These are phyloP conservation scores for Trypanosomatidae sp. DNA, from an alignment of 208 protist genomes.

Conservation along the genomic window DNA sequence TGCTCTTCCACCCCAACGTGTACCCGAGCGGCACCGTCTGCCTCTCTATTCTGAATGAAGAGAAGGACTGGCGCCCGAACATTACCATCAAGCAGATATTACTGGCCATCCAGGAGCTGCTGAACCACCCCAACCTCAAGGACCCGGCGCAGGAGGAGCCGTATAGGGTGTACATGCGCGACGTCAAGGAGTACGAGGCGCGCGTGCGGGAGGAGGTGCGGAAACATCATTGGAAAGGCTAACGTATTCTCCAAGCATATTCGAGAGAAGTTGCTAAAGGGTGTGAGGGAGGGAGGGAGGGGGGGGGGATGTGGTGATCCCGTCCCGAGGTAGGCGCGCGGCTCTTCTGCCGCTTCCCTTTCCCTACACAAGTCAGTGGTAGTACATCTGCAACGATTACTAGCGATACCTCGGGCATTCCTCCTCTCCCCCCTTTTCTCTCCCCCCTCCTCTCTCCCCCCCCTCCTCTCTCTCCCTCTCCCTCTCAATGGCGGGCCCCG, in stretches of 20 bases:
- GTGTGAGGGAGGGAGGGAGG: neutral
- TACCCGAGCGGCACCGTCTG: constrained; percentile 99
- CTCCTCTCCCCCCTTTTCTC: neutral
- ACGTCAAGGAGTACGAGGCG: constrained; percentile 84
- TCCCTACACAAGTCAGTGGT: neutral
- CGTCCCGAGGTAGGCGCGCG: too few relatives aligned
- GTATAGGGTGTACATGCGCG: constrained; percentile 88
- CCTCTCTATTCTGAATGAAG: constrained; percentile 98
- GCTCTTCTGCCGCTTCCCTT: neutral
- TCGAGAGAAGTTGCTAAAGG: neutral
- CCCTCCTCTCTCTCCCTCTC: too few relatives aligned
- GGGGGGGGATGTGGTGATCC: neutral
- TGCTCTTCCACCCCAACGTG: constrained; percentile 99
- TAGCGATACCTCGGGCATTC: too few relatives aligned
- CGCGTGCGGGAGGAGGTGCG: constrained; percentile 86
- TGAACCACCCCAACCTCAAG: constrained; percentile 97
- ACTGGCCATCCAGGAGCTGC: constrained; percentile 98
- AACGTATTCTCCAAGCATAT: neutral
- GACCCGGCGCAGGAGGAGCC: constrained; percentile 98
- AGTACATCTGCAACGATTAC: constrained; percentile 6
- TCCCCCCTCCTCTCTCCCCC: too few relatives aligned
- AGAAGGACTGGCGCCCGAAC: constrained; percentile 98
- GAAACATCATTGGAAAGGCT: constrained; percentile 53
- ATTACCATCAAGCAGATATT: constrained; percentile 99
- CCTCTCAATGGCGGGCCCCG: too few relatives aligned